Percentiles rank a stretch among this genome's conserved stretches.
These are phyloP conservation scores for Ogataea siamensis DNA, from an alignment of 805 yeast species.

Conservation along the genomic window DNA sequence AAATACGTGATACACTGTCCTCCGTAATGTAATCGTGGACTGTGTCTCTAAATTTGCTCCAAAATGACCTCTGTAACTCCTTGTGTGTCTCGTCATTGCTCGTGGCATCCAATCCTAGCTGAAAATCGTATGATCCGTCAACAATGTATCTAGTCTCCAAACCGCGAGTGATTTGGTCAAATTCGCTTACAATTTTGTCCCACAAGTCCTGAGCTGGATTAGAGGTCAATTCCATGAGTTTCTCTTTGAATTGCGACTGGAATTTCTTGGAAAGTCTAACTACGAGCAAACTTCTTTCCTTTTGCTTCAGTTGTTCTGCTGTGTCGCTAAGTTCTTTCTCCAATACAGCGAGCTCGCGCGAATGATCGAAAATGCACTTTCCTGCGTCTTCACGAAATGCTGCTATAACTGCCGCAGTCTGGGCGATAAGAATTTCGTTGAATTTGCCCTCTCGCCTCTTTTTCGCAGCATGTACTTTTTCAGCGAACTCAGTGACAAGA, in stretches of 20 bases:
- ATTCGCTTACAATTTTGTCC: constrained; percentile 53
- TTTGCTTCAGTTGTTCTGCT: constrained; percentile 33
- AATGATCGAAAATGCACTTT: constrained; percentile 35
- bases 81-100: constrained; percentile 41
- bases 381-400: constrained; percentile 34
- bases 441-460: constrained; percentile 24
- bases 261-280: constrained; percentile 47
- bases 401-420: constrained; percentile 20
- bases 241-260: constrained; percentile 46
- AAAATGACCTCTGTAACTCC: constrained; percentile 53
- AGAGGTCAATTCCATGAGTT: constrained; percentile 45
- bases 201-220: constrained; percentile 54
- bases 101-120: constrained; percentile 53
- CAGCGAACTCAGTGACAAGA: constrained; percentile 33
- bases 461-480: constrained; percentile 23
- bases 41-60: constrained; percentile 61
- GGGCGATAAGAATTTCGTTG: constrained; percentile 27
- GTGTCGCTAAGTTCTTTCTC: constrained; percentile 30
- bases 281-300: constrained; percentile 43
- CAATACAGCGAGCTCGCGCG: constrained; percentile 35
- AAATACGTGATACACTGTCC: constrained; percentile 60
- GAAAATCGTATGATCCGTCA: constrained; percentile 51
- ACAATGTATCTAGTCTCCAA: constrained; percentile 33
- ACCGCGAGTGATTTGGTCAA: constrained; percentile 36
- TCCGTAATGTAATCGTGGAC: constrained; percentile 62